These are phyloP conservation scores for Tulasnella sp. DNA, from an alignment of 768 basidiomycete genomes.

Conservation along the genomic window DNA sequence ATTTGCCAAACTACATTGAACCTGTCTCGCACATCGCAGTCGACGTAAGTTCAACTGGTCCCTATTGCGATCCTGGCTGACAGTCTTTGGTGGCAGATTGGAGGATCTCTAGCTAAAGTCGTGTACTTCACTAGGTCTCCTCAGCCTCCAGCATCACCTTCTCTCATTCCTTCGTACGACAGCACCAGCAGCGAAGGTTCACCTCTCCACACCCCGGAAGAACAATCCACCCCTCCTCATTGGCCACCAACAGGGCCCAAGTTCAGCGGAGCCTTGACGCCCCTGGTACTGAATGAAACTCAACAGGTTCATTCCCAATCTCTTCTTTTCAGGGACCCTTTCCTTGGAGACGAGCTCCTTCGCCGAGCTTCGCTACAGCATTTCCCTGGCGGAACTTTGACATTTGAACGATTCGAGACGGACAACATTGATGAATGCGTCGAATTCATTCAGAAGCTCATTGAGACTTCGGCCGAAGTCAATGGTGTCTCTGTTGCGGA, in stretches of 20 bases:
- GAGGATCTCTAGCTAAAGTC: constrained; percentile 93
- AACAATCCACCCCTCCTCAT: constrained; percentile 4
- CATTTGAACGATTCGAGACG: constrained; percentile 96
- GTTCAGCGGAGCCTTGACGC: constrained; percentile 67
- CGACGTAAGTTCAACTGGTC: constrained; percentile 52
- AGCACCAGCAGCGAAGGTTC: constrained; percentile 20
- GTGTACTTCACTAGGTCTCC: constrained; percentile 96
- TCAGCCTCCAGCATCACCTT: constrained; percentile 68
- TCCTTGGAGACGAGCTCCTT: constrained; percentile 48
- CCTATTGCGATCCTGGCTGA: constrained; percentile 3
- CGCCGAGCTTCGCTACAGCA: constrained; percentile 60
- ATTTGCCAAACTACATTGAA: constrained; percentile 95
- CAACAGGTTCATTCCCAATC: constrained; percentile 22
- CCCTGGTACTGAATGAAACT: constrained; percentile 50
- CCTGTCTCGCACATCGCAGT: constrained; percentile 95
- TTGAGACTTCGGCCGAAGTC: constrained; percentile 67
- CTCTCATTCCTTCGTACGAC: constrained; percentile 26
- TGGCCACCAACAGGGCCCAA: constrained; percentile 21
- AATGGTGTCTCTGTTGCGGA: constrained; percentile 81
- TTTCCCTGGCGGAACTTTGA: constrained; percentile 91
- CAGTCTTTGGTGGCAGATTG: constrained; percentile 47
- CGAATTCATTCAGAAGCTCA: constrained; percentile 73
- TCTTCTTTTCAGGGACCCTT: constrained; percentile 21
- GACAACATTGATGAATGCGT: constrained; percentile 74
- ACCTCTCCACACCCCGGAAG: constrained; percentile 21